Base-by-base conservation (phyloP, 441 rosid species). In the Dalechampia spathulata region DNA sequence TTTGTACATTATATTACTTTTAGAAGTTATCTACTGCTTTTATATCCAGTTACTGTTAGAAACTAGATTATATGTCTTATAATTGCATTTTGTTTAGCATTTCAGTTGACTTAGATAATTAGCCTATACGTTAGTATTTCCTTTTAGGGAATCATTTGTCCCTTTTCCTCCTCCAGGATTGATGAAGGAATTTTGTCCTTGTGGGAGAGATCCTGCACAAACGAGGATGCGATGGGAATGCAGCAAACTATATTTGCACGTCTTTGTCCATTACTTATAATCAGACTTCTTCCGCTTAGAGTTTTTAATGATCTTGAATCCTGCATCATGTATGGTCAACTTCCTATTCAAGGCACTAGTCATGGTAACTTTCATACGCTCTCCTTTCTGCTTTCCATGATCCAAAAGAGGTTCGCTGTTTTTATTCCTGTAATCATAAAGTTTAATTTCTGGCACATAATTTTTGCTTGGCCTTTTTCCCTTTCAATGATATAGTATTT, bases 181-280 rank as follows among this genome's bases (percentile, higher is more conserved):
- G 76, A 70, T 61, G 68, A 59, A 64, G 65, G 59, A 62, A 55
- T 58, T 60, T 53, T 74, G 45, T 62, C 63, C 54, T 46, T 58
- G 66, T 60, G 73, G 75, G 81, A 67, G 44, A 66, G 48, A 65
- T 66, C 71, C 34, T 44, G n/a, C 63, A 40, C 68, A 44, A 61
- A 63, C 52, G 78, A 74, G 39, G 76, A 77, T 45, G 63, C 60
- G 3, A 42, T 57, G 63, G 63, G 41, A 61, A 66, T 73, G 67
- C 82, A 79, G 68, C 80, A 72, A 52, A 69, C 63, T 58, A 72
- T 92, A 44, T 92, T 85, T 83, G 83, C 77, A 56, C 86, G 72
- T 56, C 96, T 92, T 57, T 89, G 92, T 75, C 99, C 99, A 7
- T 60, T 92, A 61, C 99, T 92, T 62, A 65, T 92, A 49, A 64